phyloP scores from a whole-genome alignment of 1,139 yeast genomes.

The Diutina ranongensis region DNA sequence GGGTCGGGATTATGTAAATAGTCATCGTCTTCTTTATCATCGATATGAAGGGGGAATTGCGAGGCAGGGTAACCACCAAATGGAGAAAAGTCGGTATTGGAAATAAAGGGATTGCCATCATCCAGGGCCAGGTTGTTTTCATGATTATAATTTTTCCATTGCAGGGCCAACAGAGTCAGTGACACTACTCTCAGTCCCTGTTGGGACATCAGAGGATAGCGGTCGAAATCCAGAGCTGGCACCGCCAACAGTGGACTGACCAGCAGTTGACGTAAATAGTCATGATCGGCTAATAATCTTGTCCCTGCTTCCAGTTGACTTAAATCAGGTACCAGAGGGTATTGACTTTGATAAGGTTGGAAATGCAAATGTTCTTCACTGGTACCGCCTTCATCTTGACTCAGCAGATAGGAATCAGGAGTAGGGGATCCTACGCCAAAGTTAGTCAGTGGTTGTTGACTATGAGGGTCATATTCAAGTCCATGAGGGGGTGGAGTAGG shows the following conservation, averaged over 20 bases:
- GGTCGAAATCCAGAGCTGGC: slow-evolving; percentile 4
- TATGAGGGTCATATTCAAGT: neutral
- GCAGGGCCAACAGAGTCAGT: slow-evolving; percentile 17
- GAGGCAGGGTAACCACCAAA: slow-evolving; percentile 21
- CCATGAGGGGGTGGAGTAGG: neutral
- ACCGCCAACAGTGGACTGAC: slow-evolving; percentile 4
- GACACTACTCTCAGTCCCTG: slow-evolving; percentile 18
- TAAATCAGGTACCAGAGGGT: neutral
- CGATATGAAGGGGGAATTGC: slow-evolving; percentile 17
- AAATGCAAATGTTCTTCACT: neutral
- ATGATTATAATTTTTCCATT: slow-evolving; percentile 8
- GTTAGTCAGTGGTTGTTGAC: neutral
- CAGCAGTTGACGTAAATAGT: slow-evolving; percentile 5
- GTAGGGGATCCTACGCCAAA: neutral
- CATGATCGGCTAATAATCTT: neutral
- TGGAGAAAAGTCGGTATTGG: slow-evolving; percentile 3
- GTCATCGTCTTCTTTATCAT: slow-evolving; percentile 19
- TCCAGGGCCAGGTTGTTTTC: slow-evolving; percentile 1
- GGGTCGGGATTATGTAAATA: slow-evolving; percentile 21
- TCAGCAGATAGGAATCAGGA: neutral
- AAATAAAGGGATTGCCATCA: slow-evolving; percentile 1
- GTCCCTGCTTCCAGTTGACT: neutral
- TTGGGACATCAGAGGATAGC: slow-evolving; percentile 1
- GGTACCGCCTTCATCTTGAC: neutral
- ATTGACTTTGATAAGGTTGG: slow-evolving; percentile 1